Evolutionary conservation across 805 yeast genomes (phyloP).

Genomic region (Metschnikowia kofuensis): DNA sequence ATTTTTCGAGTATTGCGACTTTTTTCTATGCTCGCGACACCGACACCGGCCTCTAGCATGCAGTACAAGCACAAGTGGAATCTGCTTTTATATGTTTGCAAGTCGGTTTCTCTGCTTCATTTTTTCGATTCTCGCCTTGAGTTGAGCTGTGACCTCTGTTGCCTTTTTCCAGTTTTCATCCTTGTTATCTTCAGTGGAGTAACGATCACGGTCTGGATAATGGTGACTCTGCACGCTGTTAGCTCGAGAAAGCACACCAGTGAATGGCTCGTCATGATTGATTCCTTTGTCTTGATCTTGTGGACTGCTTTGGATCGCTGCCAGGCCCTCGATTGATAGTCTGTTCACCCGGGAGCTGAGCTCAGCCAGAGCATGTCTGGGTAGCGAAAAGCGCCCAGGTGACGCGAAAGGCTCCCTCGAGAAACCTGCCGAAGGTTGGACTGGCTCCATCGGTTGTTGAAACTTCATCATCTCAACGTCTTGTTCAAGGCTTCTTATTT

Average conservation of each 20-base stretch:
- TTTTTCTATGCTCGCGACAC: conserved; percentile 4
- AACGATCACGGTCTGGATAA: neutral
- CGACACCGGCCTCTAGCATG: conserved; percentile 9
- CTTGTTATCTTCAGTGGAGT: conserved; percentile 22
- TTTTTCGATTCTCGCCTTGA: conserved; percentile 82
- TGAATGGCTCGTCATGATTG: neutral
- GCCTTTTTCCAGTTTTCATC: conserved; percentile 87
- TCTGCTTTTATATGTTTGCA: conserved; percentile 1
- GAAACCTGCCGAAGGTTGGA: neutral
- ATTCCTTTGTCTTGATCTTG: neutral
- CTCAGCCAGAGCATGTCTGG: conserved; percentile 32
- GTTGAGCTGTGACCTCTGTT: conserved; percentile 81
- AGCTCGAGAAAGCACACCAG: neutral
- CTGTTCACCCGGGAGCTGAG: conserved; percentile 41
- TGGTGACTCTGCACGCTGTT: neutral
- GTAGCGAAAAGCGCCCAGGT: conserved; percentile 10
- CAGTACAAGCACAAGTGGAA: conserved; percentile 2
- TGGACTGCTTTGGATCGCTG: neutral
- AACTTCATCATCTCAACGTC: conserved; percentile 30
- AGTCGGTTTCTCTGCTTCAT: conserved; percentile 65
- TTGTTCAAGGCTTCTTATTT: conserved; percentile 52
- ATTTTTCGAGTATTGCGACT: conserved; percentile 4
- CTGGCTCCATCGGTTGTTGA: conserved; percentile 20
- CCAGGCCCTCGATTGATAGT: conserved; percentile 32
- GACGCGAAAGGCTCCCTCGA: conserved; percentile 14